Conservation (phyloP, 129 eudicot genomes). For the Tagetes erecta region DNA sequence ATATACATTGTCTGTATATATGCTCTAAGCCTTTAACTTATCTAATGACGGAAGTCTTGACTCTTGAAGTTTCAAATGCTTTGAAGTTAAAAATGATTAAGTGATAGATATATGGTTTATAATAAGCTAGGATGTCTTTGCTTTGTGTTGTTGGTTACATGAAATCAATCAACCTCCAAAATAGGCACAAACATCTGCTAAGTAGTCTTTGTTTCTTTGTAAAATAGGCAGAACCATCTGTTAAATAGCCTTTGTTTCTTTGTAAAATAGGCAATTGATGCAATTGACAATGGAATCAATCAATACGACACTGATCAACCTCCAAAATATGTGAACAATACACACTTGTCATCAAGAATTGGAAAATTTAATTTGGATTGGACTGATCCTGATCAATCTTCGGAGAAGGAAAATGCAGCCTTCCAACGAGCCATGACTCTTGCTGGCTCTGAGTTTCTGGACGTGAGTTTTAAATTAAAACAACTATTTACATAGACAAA, state of each 20-base stretch:
- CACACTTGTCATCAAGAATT: conserved; percentile 87
- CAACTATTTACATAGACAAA: neutral
- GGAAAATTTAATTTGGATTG: conserved; percentile 84
- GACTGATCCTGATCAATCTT: conserved; percentile 88
- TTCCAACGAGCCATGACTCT: conserved; percentile 75
- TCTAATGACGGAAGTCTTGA: neutral
- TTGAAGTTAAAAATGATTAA: neutral
- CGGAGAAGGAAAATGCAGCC: conserved; percentile 86
- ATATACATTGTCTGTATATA: neutral
- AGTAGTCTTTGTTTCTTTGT: conserved; percentile 20
- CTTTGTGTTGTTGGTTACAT: conserved; percentile 7
- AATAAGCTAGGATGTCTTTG: neutral
- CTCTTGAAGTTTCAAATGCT: neutral
- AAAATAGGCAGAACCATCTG: no score
- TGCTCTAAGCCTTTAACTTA: neutral
- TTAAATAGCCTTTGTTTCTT: conserved; percentile 8
- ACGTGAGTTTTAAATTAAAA: conserved; percentile 49
- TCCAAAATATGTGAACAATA: conserved; percentile 79
- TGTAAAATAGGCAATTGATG: conserved; percentile 81
- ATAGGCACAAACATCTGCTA: no score
- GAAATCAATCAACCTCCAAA: neutral
- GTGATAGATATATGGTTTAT: conserved; percentile 1
- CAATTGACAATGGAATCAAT: conserved; percentile 90
- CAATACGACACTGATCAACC: conserved; percentile 86
- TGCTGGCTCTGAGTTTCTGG: conserved; percentile 86